Evolutionary conservation across 2,329 filamentous ascomycete genomes (phyloP).

Genomic region (Hypoxylon sp.): DNA sequence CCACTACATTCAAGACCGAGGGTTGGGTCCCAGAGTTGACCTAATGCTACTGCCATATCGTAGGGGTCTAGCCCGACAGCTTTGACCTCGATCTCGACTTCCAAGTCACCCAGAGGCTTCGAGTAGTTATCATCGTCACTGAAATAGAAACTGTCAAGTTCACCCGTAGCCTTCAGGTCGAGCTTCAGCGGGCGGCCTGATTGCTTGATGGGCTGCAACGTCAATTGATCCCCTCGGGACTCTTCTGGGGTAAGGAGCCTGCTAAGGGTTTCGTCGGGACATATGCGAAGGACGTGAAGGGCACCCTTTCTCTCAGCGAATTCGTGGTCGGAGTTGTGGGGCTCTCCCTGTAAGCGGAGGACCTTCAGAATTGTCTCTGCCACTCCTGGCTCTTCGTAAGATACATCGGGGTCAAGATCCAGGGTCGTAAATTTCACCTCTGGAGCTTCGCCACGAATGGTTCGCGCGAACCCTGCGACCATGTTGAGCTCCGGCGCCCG

Average conservation of each 20-base stretch:
- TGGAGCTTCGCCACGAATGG: constrained; percentile 62
- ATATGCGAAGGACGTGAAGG: constrained; percentile 47
- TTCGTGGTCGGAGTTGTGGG: constrained; percentile 48
- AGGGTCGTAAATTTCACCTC: constrained; percentile 62
- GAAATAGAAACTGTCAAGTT: constrained; percentile 52
- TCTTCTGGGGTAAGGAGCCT: constrained; percentile 48
- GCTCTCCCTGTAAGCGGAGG: constrained; percentile 48
- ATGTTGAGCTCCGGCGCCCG: constrained; percentile 58
- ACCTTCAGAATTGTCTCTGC: constrained; percentile 55
- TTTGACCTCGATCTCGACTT: constrained; percentile 51
- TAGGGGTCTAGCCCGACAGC: constrained; percentile 50
- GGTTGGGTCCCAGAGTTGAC: constrained; percentile 51
- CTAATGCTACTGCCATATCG: constrained; percentile 51
- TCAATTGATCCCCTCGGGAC: constrained; percentile 43
- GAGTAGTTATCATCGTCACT: constrained; percentile 47
- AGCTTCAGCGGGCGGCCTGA: constrained; percentile 49
- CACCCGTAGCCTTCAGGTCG: constrained; percentile 48
- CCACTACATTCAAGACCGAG: constrained; percentile 51
- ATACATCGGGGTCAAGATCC: constrained; percentile 60
- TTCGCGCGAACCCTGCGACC: constrained; percentile 62
- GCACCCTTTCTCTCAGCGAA: constrained; percentile 50
- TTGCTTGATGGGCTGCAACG: constrained; percentile 49
- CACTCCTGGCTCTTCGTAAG: constrained; percentile 51
- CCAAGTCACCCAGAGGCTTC: constrained; percentile 46
- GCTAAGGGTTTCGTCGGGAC: constrained; percentile 48